Evolutionary conservation across 208 protist species (phyloP).

Genomic region (Angomonas deanei): DNA sequence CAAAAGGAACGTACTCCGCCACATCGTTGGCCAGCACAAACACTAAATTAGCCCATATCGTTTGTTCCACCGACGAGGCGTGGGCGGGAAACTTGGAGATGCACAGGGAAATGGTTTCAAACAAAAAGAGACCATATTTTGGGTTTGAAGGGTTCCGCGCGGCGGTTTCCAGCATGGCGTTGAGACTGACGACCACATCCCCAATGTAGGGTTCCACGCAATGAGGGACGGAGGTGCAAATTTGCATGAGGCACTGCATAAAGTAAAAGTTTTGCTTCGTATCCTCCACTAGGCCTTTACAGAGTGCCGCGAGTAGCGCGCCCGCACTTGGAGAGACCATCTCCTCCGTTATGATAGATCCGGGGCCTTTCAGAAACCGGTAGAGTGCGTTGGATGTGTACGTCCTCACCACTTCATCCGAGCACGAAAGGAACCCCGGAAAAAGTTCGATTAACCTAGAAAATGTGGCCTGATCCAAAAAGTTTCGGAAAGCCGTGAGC

Average conservation of each 20-base stretch:
- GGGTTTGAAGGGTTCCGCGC: constrained; percentile 92
- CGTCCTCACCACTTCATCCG: constrained; percentile 84
- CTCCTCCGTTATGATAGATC: constrained; percentile 28
- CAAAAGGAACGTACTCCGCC: constrained; percentile 95
- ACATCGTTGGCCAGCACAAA: constrained; percentile 90
- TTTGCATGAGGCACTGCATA: constrained; percentile 90
- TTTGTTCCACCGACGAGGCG: constrained; percentile 56
- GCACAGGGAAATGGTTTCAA: constrained; percentile 92
- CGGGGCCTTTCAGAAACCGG: constrained; percentile 56
- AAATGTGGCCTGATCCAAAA: constrained; percentile 48
- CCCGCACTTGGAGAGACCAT: constrained; percentile 44
- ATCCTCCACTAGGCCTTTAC: constrained; percentile 41
- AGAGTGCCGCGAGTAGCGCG: constrained; percentile 82
- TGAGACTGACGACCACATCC: constrained; percentile 50
- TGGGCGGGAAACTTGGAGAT: constrained; percentile 58
- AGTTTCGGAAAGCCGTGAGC: constrained; percentile 91
- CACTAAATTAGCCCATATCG: constrained; percentile 82
- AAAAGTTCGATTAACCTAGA: constrained; percentile 62
- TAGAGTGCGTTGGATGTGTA: constrained; percentile 94
- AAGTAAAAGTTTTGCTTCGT: constrained; percentile 83
- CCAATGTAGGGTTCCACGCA: constrained; percentile 46
- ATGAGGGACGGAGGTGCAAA: constrained; percentile 46
- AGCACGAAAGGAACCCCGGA: constrained; percentile 50
- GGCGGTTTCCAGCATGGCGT: constrained; percentile 42
- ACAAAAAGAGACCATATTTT: constrained; percentile 95